phyloP scores from a whole-genome alignment of 129 eudicot genomes.

The Flaveria bidentis region DNA sequence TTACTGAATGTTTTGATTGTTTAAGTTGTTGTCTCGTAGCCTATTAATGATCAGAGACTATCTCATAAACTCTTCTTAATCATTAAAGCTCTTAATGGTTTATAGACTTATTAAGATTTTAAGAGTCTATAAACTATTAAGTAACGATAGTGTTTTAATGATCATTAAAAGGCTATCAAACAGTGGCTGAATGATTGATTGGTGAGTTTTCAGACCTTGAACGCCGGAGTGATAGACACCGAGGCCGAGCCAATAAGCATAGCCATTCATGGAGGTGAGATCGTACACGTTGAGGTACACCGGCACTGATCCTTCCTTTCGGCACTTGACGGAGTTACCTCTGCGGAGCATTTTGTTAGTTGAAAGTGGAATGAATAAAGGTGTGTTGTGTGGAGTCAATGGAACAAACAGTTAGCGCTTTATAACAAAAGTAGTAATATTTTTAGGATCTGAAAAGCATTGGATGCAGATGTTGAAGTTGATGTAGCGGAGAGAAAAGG shows the following conservation, averaged over 20 bases:
- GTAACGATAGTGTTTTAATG: too few species aligned
- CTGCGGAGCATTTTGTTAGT: slow-evolving; percentile 61
- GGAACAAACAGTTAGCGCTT: background rate
- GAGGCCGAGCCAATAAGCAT: slow-evolving; percentile 90
- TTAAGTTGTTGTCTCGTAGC: too few species aligned
- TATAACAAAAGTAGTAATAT: background rate
- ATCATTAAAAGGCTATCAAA: too few species aligned
- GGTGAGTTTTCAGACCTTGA: slow-evolving; percentile 49
- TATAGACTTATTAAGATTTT: too few species aligned
- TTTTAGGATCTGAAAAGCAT: background rate
- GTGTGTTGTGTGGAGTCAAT: background rate
- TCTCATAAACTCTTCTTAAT: too few species aligned
- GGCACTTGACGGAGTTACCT: slow-evolving; percentile 46
- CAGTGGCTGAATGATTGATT: too few species aligned
- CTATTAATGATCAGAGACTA: too few species aligned
- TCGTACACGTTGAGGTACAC: slow-evolving; percentile 82
- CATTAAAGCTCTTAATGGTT: too few species aligned
- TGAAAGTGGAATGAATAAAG: slow-evolving; percentile 24
- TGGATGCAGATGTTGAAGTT: slow-evolving; percentile 1
- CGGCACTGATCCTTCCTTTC: slow-evolving; percentile 58
- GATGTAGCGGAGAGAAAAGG: background rate
- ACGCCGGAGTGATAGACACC: slow-evolving; percentile 94
- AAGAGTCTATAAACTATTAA: too few species aligned
- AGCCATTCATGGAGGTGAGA: slow-evolving; percentile 77
- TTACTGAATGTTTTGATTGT: too few species aligned